phyloP scores from a whole-genome alignment of 345 rosid genomes.

The Populus alba region DNA sequence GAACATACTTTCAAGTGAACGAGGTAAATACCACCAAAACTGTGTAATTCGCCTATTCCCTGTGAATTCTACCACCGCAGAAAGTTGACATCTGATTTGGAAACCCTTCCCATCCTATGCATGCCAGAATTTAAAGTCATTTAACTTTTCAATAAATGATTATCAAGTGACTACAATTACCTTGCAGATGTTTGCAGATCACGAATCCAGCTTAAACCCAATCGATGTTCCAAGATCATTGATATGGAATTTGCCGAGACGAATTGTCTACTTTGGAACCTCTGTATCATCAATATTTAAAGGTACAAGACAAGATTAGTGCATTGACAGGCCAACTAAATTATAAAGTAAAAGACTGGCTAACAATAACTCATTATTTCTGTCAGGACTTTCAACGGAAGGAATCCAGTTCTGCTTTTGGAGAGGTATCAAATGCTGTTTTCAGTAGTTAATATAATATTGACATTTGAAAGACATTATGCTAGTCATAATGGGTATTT shows the following conservation, averaged over 20 bases:
- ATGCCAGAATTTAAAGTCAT: neutral
- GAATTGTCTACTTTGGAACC: conserved; percentile 88
- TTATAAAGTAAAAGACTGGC: neutral
- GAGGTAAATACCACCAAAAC: conserved; percentile 44
- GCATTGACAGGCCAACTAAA: neutral
- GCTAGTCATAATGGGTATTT: neutral
- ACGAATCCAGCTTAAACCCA: conserved; percentile 73
- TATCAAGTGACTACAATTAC: neutral
- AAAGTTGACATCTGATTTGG: neutral
- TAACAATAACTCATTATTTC: conserved; percentile 10
- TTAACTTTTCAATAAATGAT: neutral
- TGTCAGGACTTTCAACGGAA: conserved; percentile 72
- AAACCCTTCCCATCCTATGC: neutral
- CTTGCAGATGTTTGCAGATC: conserved; percentile 87
- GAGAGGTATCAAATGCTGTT: conserved; percentile 56
- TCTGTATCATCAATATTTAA: conserved; percentile 85
- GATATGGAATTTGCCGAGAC: conserved; percentile 79
- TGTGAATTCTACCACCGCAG: neutral
- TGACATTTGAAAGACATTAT: neutral
- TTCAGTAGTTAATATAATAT: neutral
- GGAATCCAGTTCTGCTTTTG: conserved; percentile 88
- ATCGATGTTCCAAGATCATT: conserved; percentile 68
- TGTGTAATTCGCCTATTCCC: neutral
- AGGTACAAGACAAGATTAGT: conserved; percentile 40
- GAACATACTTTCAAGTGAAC: conserved; percentile 94